These are phyloP conservation scores for Monilinia laxa DNA, from an alignment of 2,329 filamentous ascomycete genomes.

Conservation along the genomic window DNA sequence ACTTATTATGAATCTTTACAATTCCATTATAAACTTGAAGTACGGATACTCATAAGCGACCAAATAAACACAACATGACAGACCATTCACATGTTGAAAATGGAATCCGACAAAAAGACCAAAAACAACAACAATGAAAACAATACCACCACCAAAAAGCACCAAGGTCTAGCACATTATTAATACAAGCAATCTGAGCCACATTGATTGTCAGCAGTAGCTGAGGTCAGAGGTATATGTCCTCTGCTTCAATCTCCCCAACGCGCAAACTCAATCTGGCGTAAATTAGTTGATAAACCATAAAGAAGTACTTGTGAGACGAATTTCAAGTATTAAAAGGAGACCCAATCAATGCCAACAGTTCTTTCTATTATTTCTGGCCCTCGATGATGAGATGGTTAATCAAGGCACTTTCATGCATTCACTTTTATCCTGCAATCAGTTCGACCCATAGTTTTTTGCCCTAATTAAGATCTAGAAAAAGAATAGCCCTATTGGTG, in stretches of 20 bases:
- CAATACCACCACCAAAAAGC: not conserved
- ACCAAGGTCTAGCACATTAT: not conserved
- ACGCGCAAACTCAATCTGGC: too few relatives aligned
- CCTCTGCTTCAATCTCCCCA: not conserved
- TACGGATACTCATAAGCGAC: not conserved
- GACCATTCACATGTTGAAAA: too few relatives aligned
- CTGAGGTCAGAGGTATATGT: not conserved
- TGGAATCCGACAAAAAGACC: not conserved
- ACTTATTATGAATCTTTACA: too few relatives aligned
- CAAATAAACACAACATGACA: not conserved
- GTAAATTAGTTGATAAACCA: too few relatives aligned
- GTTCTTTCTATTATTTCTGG: too few relatives aligned
- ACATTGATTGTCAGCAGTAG: not conserved
- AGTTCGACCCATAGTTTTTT: not conserved
- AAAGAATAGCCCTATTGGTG: too few relatives aligned
- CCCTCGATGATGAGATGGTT: not conserved
- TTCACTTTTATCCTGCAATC: not conserved
- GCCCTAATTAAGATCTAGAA: not conserved
- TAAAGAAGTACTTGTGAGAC: too few relatives aligned
- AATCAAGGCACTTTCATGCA: not conserved
- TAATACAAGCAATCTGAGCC: not conserved
- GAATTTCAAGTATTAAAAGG: too few relatives aligned
- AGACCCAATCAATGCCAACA: too few relatives aligned
- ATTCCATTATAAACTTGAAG: not conserved
- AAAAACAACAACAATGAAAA: not conserved